phyloP scores from a whole-genome alignment of 306 rosid species.

The Cyamopsis tetragonoloba region DNA sequence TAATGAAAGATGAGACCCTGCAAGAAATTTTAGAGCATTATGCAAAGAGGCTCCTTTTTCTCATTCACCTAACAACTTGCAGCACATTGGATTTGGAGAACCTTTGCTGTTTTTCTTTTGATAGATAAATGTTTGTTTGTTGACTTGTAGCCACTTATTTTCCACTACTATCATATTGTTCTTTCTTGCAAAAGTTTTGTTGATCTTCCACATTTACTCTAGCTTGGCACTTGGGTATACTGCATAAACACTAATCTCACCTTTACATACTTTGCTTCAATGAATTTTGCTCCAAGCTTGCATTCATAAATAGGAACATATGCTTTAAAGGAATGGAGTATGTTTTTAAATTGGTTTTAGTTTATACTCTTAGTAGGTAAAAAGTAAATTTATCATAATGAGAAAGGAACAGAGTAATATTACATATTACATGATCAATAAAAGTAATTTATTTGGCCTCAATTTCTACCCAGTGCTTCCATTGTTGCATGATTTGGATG shows the following conservation, averaged over 20 bases:
- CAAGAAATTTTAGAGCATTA: not conserved
- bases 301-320: not conserved
- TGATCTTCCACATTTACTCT: not conserved
- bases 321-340: not conserved
- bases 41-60: no score
- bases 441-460: not conserved
- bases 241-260: not conserved
- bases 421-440: not conserved
- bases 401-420: not conserved
- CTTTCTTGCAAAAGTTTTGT: not conserved
- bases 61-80: not conserved
- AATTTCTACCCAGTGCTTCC: not conserved
- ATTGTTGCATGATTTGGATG: constrained; percentile 1
- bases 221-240: not conserved
- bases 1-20: not conserved
- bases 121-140: constrained; percentile 8
- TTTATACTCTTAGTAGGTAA: not conserved
- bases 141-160: constrained; percentile 12
- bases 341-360: not conserved
- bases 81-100: not conserved
- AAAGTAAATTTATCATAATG: not conserved
- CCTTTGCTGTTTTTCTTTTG: constrained; percentile 6
- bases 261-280: not conserved
- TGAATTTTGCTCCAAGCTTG: not conserved
- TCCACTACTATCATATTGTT: not conserved